phyloP scores from a whole-genome alignment of 495 filamentous ascomycete genomes.

The Lasiosphaeris hirsuta region DNA sequence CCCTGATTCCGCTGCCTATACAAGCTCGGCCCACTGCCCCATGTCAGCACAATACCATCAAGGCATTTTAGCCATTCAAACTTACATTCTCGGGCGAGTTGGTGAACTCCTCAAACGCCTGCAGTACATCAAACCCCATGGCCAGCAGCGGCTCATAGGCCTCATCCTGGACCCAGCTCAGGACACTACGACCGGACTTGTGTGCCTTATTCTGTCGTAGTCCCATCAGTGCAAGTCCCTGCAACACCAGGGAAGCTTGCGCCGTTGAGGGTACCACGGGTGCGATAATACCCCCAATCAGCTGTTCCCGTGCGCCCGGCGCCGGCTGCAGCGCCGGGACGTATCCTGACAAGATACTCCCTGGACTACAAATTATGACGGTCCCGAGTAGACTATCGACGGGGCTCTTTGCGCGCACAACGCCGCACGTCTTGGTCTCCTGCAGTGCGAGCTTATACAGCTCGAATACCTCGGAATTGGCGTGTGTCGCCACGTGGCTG shows the following conservation, averaged over 20 bases:
- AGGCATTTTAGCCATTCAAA: background rate
- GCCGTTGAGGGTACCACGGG: slow-evolving; percentile 69
- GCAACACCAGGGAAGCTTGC: slow-evolving; percentile 66
- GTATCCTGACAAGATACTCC: slow-evolving; percentile 62
- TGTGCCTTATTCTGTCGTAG: slow-evolving; percentile 79
- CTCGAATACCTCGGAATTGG: slow-evolving; percentile 76
- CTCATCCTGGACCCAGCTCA: slow-evolving; percentile 77
- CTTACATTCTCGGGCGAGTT: slow-evolving; percentile 65
- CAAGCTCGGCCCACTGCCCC: slow-evolving; percentile 39
- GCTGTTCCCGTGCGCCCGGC: slow-evolving; percentile 34
- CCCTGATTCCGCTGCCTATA: slow-evolving; percentile 12
- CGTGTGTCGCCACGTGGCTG: slow-evolving; percentile 69
- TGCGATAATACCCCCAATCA: slow-evolving; percentile 74
- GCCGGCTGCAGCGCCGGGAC: slow-evolving; percentile 61
- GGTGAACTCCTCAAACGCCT: slow-evolving; percentile 76
- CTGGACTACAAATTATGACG: slow-evolving; percentile 75
- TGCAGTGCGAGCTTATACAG: slow-evolving; percentile 76
- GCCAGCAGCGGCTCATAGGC: slow-evolving; percentile 65
- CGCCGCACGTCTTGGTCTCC: slow-evolving; percentile 68
- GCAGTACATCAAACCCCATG: slow-evolving; percentile 73
- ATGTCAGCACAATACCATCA: background rate
- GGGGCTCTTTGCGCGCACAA: slow-evolving; percentile 74
- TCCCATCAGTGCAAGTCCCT: slow-evolving; percentile 77
- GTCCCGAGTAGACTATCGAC: slow-evolving; percentile 70
- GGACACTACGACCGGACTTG: slow-evolving; percentile 62